A percentile compares a stretch with the other conserved stretches of the same genome.
Evolutionary conservation across 2,329 filamentous ascomycete species (phyloP).

Genomic region (Alternaria tenuissima): DNA sequence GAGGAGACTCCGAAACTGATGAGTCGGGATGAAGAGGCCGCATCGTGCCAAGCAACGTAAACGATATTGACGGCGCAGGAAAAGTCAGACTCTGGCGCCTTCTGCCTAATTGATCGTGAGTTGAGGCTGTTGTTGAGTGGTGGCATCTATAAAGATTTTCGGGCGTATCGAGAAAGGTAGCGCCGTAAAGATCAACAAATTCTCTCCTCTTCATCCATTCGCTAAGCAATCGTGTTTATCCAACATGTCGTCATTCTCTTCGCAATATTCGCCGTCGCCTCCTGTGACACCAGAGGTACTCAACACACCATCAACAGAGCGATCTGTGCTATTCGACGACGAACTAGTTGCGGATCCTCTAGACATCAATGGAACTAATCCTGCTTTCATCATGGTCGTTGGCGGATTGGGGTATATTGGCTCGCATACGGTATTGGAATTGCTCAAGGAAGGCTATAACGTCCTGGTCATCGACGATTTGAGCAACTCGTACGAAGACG

Average conservation of each 20-base stretch:
- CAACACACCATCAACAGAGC: constrained; percentile 57
- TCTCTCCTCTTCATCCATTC: constrained; percentile 25
- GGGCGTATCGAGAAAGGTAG: constrained; percentile 32
- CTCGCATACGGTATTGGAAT: constrained; percentile 63
- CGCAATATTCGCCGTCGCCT: constrained; percentile 39
- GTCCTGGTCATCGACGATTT: constrained; percentile 59
- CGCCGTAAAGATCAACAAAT: constrained; percentile 21
- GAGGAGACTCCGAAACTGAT: constrained; percentile 40
- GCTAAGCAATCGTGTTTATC: constrained; percentile 34
- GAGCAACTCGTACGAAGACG: constrained; percentile 56
- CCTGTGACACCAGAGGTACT: constrained; percentile 35
- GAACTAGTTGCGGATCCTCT: constrained; percentile 55
- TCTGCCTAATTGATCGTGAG: constrained; percentile 41
- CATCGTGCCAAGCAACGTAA: constrained; percentile 47
- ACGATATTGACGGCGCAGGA: constrained; percentile 46
- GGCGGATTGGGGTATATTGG: constrained; percentile 66
- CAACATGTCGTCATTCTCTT: constrained; percentile 39
- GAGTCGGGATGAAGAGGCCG: constrained; percentile 45
- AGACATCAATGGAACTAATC: constrained; percentile 45
- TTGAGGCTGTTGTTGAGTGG: constrained; percentile 29
- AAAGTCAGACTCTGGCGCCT: constrained; percentile 43
- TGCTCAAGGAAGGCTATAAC: constrained; percentile 63
- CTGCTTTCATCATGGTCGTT: constrained; percentile 60
- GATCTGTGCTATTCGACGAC: constrained; percentile 59
- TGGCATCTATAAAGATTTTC: constrained; percentile 47